These are phyloP conservation scores for Penicillium dipodomyicola DNA, from an alignment of 495 filamentous ascomycete species.

Conservation along the genomic window DNA sequence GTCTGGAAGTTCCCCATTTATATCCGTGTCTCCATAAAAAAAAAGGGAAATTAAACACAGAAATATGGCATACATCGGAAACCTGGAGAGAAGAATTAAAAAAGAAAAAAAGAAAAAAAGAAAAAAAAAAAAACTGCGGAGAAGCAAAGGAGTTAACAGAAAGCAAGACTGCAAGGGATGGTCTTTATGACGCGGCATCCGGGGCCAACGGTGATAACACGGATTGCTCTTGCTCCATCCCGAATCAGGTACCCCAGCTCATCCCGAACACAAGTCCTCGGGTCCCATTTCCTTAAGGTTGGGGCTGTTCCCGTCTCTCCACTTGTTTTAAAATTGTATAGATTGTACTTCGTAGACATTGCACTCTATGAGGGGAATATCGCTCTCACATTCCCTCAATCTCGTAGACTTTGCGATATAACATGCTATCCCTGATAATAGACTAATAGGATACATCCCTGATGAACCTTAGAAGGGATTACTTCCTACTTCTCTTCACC, in stretches of 20 bases:
- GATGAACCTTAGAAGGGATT: not conserved
- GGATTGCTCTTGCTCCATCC: not conserved
- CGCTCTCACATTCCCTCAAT: not conserved
- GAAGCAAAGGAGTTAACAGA: not conserved
- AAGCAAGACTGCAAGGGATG: conserved; percentile 8
- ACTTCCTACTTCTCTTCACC: not conserved
- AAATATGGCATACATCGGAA: not conserved
- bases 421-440: not conserved
- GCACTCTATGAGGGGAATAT: too few species aligned
- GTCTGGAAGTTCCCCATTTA: conserved; percentile 12
- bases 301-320: conserved; percentile 19
- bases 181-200: conserved; percentile 4
- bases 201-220: not conserved
- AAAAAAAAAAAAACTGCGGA: not conserved
- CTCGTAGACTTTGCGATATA: conserved; percentile 1
- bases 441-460: not conserved
- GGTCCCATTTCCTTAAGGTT: conserved; percentile 18
- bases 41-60: conserved; percentile 1
- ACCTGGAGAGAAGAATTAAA: too few species aligned
- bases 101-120: too few species aligned
- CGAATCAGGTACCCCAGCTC: conserved; percentile 3
- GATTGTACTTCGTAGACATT: too few species aligned
- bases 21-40: conserved; percentile 17
- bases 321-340: not conserved
- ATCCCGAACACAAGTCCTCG: conserved; percentile 7